phyloP scores from a whole-genome alignment of 176 grass and related monocot species.

The Calamus simplicifolius region DNA sequence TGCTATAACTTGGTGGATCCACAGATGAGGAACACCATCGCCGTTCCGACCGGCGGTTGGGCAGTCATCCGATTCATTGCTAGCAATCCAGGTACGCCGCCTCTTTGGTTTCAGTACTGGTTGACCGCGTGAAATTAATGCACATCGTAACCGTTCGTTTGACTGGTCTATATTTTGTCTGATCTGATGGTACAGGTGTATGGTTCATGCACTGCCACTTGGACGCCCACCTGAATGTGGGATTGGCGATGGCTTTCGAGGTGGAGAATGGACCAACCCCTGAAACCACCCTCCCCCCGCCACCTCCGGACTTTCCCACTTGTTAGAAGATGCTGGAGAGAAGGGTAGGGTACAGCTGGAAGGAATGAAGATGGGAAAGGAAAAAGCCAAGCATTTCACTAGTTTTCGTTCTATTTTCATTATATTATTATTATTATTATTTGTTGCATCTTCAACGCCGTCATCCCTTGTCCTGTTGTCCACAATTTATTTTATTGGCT shows the following conservation, averaged over 20 bases:
- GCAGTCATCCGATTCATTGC: slow-evolving; percentile 66
- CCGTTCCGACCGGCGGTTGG: slow-evolving; percentile 51
- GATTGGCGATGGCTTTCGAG: slow-evolving; percentile 44
- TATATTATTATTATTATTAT: too few species aligned
- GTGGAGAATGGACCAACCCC: slow-evolving; percentile 49
- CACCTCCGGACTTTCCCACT: slow-evolving; percentile 37
- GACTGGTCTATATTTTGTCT: not conserved
- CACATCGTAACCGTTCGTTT: too few species aligned
- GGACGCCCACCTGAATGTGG: slow-evolving; percentile 34
- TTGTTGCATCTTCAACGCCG: too few species aligned
- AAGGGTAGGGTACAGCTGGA: not conserved
- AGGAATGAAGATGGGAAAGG: not conserved
- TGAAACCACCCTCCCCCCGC: slow-evolving; percentile 21
- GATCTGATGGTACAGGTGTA: slow-evolving; percentile 15
- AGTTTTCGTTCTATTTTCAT: too few species aligned
- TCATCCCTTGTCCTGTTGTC: too few species aligned
- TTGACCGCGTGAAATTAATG: too few species aligned
- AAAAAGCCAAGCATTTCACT: not conserved
- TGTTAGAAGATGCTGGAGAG: slow-evolving; percentile 17
- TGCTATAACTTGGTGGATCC: slow-evolving; percentile 47
- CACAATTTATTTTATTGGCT: too few species aligned
- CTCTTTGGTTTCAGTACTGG: not conserved
- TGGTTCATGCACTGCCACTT: slow-evolving; percentile 79
- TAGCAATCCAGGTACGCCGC: slow-evolving; percentile 44
- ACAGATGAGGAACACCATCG: slow-evolving; percentile 54